These are phyloP conservation scores for Solanum hybrid DNA, from an alignment of 305 asterid species.

Conservation along the genomic window DNA sequence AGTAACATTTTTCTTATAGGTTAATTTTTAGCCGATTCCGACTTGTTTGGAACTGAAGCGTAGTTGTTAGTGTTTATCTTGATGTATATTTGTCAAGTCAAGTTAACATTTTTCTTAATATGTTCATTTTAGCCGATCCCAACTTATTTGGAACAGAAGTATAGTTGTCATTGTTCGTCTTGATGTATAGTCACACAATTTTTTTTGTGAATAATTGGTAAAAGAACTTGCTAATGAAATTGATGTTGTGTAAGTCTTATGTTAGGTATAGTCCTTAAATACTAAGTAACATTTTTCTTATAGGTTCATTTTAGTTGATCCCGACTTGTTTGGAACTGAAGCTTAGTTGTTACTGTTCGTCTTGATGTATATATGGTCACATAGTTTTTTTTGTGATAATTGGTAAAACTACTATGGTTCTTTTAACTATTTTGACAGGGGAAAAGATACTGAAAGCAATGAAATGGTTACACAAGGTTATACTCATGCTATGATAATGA, in stretches of 20 bases:
- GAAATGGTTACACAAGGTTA: constrained; percentile 78
- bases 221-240: not conserved
- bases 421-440: constrained; percentile 34
- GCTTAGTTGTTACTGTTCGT: not conserved
- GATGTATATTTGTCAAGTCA: not conserved
- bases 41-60: not conserved
- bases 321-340: not conserved
- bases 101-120: not conserved
- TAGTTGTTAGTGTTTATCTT: too few species aligned
- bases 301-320: not conserved
- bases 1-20: not conserved
- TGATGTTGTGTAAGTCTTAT: not conserved
- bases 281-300: not conserved
- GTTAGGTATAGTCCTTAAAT: not conserved
- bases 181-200: too few species aligned
- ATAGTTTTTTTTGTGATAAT: not conserved
- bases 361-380: not conserved
- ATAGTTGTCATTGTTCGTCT: too few species aligned
- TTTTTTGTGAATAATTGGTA: not conserved
- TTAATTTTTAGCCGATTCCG: not conserved
- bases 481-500: constrained; percentile 83
- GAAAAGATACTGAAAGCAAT: constrained; percentile 60
- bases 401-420: not conserved
- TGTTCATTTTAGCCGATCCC: not conserved
- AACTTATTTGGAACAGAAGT: too few species aligned